Conservation (phyloP, 2,329 filamentous ascomycete genomes). For the Onygenales sp. region DNA sequence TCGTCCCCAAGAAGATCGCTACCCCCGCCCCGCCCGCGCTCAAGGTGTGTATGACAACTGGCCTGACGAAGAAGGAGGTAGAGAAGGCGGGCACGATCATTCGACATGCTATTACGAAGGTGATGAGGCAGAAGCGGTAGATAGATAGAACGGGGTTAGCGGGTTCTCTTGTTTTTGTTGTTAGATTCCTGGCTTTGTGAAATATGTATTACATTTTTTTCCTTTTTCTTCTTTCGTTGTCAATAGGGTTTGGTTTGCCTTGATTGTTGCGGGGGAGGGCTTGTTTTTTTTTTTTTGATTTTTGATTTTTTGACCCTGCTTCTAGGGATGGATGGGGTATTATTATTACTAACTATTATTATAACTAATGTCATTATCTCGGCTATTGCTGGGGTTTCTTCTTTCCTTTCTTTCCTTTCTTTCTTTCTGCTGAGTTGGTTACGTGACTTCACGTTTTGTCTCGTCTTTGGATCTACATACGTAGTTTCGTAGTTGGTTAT, state of each 20-base stretch:
- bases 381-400: not conserved
- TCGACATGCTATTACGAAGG: constrained; percentile 86
- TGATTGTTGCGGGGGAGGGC: not conserved
- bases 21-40: constrained; percentile 70
- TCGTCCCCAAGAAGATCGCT: constrained; percentile 55
- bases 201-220: constrained; percentile 2
- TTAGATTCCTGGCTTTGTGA: not conserved
- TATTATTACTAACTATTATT: too few species aligned
- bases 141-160: not conserved
- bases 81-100: constrained; percentile 87
- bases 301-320: too few species aligned
- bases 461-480: constrained; percentile 5
- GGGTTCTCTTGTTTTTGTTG: too few species aligned
- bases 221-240: constrained; percentile 11
- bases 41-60: constrained; percentile 84
- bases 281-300: too few species aligned
- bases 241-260: not conserved
- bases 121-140: constrained; percentile 51
- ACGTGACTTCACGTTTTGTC: constrained; percentile 1
- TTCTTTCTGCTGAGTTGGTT: not conserved
- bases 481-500: not conserved
- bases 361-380: too few species aligned
- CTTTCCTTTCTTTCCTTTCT: not conserved
- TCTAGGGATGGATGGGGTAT: too few species aligned
- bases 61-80: constrained; percentile 83